phyloP scores from a whole-genome alignment of 176 grass and related monocot genomes.

The Cenchrus fungigraminus region DNA sequence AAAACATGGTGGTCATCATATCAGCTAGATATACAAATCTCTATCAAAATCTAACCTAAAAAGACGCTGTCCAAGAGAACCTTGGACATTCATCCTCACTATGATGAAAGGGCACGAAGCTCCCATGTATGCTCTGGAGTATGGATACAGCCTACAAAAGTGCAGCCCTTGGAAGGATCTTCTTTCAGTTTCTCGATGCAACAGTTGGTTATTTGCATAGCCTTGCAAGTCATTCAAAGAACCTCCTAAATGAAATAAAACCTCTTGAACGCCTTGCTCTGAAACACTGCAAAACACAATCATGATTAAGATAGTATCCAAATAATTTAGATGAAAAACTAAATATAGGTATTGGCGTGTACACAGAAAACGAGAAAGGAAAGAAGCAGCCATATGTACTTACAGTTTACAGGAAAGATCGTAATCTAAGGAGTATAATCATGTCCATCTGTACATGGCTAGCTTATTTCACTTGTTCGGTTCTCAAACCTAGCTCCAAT shows the following conservation, averaged over 20 bases:
- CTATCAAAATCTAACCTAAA: constrained; percentile 44
- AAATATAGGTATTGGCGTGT: background rate
- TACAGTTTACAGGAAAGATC: constrained; percentile 41
- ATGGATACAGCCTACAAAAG: constrained; percentile 42
- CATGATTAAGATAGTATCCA: constrained; percentile 12
- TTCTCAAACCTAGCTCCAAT: constrained; percentile 48
- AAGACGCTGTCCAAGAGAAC: constrained; percentile 22
- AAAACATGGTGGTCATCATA: constrained; percentile 28
- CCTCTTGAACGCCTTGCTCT: constrained; percentile 8
- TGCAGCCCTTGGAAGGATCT: constrained; percentile 22
- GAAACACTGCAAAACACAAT: constrained; percentile 28
- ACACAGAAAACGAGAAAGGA: too few relatives aligned
- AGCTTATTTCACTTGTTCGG: constrained; percentile 49
- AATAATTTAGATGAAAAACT: constrained; percentile 25
- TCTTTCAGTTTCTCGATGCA: constrained; percentile 16
- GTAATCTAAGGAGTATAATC: constrained; percentile 35
- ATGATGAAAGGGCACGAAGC: constrained; percentile 34
- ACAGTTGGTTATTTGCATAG: constrained; percentile 19
- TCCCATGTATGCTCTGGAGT: constrained; percentile 40
- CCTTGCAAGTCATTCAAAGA: constrained; percentile 35
- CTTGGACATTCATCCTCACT: constrained; percentile 41
- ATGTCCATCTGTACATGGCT: constrained; percentile 39
- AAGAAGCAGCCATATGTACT: background rate
- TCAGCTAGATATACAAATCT: constrained; percentile 37
- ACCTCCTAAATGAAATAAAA: constrained; percentile 44